phyloP scores from a whole-genome alignment of 371 early-diverging fungal species.

The Paraphysoderma sedebokerense region DNA sequence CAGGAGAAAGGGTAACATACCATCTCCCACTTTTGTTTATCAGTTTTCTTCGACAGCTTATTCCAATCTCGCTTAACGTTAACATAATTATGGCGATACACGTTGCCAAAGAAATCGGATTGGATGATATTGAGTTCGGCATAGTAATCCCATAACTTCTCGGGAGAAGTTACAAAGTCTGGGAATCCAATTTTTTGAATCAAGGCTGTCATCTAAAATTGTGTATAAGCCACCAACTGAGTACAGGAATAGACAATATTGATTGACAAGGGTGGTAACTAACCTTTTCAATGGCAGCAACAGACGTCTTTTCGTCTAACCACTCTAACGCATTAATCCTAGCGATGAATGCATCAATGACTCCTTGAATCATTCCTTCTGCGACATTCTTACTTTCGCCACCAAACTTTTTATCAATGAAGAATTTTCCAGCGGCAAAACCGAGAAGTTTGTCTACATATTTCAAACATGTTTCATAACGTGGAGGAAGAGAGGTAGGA shows the following conservation, averaged over 20 bases:
- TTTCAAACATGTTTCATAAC: slow-evolving; percentile 24
- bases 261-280: slow-evolving; percentile 1
- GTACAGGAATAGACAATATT: no score
- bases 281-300: slow-evolving; percentile 28
- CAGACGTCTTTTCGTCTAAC: slow-evolving; percentile 28
- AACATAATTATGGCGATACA: slow-evolving; percentile 14
- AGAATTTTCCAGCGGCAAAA: slow-evolving; percentile 18
- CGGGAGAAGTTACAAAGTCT: slow-evolving; percentile 17
- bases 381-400: slow-evolving; percentile 16
- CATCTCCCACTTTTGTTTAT: slow-evolving; percentile 32
- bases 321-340: slow-evolving; percentile 24
- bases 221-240: not conserved
- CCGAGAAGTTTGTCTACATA: slow-evolving; percentile 22
- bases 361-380: slow-evolving; percentile 17
- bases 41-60: slow-evolving; percentile 12
- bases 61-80: slow-evolving; percentile 8
- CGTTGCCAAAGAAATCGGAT: slow-evolving; percentile 22
- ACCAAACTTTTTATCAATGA: not conserved
- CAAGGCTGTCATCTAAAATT: slow-evolving; percentile 11
- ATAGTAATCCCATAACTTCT: slow-evolving; percentile 23
- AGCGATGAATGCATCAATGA: slow-evolving; percentile 17
- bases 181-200: slow-evolving; percentile 30
- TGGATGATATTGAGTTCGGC: slow-evolving; percentile 9
- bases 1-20: slow-evolving; percentile 16
- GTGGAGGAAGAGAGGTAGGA: slow-evolving; percentile 15